Evolutionary conservation across 768 basidiomycete genomes (phyloP).

Genomic region (Pholiota conissans): DNA sequence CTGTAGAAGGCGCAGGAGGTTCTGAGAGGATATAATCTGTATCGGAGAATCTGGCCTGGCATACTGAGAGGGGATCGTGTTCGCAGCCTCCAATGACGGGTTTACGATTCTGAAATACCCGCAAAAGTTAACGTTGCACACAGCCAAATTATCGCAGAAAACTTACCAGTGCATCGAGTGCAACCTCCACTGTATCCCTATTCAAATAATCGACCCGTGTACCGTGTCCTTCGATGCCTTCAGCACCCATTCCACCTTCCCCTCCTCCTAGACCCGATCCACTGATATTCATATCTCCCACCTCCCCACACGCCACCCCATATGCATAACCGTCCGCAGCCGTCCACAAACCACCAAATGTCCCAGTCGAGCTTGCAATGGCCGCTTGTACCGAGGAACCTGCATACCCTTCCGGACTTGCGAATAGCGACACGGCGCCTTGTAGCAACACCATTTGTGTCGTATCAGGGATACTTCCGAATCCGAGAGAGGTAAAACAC

Average conservation of each 20-base stretch:
- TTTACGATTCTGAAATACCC: slow-evolving; percentile 56
- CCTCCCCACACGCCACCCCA: slow-evolving; percentile 76
- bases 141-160: not conserved
- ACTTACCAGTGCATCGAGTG: slow-evolving; percentile 76
- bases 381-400: slow-evolving; percentile 90
- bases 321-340: slow-evolving; percentile 88
- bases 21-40: slow-evolving; percentile 50
- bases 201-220: slow-evolving; percentile 54
- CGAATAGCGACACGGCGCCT: slow-evolving; percentile 78
- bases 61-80: slow-evolving; percentile 79
- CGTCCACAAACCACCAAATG: slow-evolving; percentile 86
- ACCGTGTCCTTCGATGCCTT: slow-evolving; percentile 28
- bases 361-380: slow-evolving; percentile 82
- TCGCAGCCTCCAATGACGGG: slow-evolving; percentile 85
- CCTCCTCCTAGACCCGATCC: slow-evolving; percentile 15
- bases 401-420: slow-evolving; percentile 81
- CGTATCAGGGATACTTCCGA: slow-evolving; percentile 75
- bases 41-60: slow-evolving; percentile 45
- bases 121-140: slow-evolving; percentile 8
- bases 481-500: slow-evolving; percentile 83
- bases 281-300: slow-evolving; percentile 43
- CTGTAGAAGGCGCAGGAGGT: slow-evolving; percentile 74
- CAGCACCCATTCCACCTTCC: slow-evolving; percentile 16
- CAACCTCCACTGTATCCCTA: slow-evolving; percentile 77
- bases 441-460: slow-evolving; percentile 82